Evolutionary conservation across 331 rosid species (phyloP).

Genomic region (Quercus phellos): DNA sequence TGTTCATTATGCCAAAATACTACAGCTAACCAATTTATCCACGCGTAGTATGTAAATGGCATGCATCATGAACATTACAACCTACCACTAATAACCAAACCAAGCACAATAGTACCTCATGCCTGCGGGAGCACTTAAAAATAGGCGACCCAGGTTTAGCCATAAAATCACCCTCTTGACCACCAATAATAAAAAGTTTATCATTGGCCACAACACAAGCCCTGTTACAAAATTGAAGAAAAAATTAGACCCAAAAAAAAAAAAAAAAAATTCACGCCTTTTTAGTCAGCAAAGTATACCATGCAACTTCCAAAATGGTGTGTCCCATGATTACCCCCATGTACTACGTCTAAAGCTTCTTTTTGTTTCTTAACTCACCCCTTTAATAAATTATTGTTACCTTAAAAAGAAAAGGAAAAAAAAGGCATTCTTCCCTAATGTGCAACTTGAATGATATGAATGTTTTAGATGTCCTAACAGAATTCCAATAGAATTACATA

Average conservation of each 20-base stretch:
- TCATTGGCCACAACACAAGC: slow-evolving; percentile 62
- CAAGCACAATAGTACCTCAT: slow-evolving; percentile 47
- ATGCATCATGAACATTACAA: not conserved
- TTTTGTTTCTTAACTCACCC: not conserved
- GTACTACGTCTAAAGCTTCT: not conserved
- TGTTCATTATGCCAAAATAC: slow-evolving; percentile 2
- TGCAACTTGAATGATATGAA: slow-evolving; percentile 11
- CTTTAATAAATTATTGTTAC: not conserved
- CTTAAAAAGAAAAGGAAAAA: not conserved
- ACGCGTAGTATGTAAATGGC: not conserved
- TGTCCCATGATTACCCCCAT: not conserved
- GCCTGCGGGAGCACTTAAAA: slow-evolving; percentile 90
- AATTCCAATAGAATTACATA: not conserved
- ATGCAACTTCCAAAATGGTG: not conserved
- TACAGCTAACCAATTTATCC: not conserved
- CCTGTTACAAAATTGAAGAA: slow-evolving; percentile 37
- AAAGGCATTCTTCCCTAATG: not conserved
- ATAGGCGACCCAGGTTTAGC: slow-evolving; percentile 90
- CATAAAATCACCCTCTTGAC: slow-evolving; percentile 98
- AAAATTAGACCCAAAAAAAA: not conserved
- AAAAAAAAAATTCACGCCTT: not conserved
- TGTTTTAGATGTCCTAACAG: not conserved
- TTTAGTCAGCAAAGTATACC: not conserved
- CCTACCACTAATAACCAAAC: slow-evolving; percentile 3
- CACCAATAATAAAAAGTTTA: slow-evolving; percentile 71